phyloP scores from a whole-genome alignment of 768 basidiomycete species.

The Rhodosporidiobolus sp. region DNA sequence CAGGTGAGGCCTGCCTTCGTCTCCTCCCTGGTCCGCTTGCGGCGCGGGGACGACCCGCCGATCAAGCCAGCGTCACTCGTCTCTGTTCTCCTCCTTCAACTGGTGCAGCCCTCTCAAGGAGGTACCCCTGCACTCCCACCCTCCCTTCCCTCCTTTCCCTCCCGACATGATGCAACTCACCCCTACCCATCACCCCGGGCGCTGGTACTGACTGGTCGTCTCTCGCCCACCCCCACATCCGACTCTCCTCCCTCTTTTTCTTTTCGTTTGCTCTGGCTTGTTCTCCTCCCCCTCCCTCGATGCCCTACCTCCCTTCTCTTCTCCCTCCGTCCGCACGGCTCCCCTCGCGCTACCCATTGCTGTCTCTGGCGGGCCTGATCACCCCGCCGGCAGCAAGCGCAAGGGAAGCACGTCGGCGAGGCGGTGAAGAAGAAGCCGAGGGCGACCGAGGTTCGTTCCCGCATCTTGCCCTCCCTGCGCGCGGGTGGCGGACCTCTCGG shows the following conservation, averaged over 20 bases:
- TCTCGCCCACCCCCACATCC: background rate
- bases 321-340: conserved; percentile 11
- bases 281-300: conserved; percentile 17
- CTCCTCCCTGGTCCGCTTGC: background rate
- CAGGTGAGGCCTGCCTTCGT: conserved; percentile 64
- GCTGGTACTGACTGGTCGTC: conserved; percentile 14
- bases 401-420: conserved; percentile 42
- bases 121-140: too few relatives aligned
- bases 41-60: background rate
- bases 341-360: background rate
- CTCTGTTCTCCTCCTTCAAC: background rate
- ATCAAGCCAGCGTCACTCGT: background rate
- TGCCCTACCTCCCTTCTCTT: conserved; percentile 24
- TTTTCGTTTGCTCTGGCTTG: conserved; percentile 10
- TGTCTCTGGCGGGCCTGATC: conserved; percentile 27
- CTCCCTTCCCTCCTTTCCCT: too few relatives aligned
- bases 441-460: conserved; percentile 45
- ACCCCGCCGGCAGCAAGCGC: conserved; percentile 35
- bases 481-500: conserved; percentile 3
- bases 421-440: conserved; percentile 46
- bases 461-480: background rate
- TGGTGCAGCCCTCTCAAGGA: too few relatives aligned
- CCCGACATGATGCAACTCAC: background rate
- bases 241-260: background rate
- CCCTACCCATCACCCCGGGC: background rate